These are phyloP conservation scores for Rhodosporidiobolus odoratus DNA, from an alignment of 768 basidiomycete genomes.

Conservation along the genomic window DNA sequence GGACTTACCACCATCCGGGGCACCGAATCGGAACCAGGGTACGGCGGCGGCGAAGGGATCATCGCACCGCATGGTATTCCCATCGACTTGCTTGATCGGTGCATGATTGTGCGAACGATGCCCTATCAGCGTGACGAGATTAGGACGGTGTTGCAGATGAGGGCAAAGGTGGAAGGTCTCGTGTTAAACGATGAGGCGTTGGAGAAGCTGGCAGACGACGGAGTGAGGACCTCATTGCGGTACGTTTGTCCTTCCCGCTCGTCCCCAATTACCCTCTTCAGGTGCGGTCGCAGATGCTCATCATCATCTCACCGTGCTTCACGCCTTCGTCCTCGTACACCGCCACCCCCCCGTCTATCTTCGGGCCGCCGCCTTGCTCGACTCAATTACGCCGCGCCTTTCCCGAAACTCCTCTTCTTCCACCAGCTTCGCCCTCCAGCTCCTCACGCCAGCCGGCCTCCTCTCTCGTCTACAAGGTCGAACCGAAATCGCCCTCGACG, in stretches of 20 bases:
- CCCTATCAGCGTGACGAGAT: constrained; percentile 77
- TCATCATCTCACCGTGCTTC: not conserved
- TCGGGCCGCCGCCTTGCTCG: not conserved
- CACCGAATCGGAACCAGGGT: constrained; percentile 54
- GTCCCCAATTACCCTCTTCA: not conserved
- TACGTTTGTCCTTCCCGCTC: constrained; percentile 1
- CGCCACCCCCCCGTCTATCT: not conserved
- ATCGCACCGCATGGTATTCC: constrained; percentile 89
- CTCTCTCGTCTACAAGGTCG: constrained; percentile 72
- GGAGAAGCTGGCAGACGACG: constrained; percentile 69
- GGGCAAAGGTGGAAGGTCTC: constrained; percentile 80
- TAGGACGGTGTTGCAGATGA: constrained; percentile 73
- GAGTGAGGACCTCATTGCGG: constrained; percentile 40
- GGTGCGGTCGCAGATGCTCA: not conserved
- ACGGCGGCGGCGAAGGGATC: constrained; percentile 57
- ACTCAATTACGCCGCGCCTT: not conserved
- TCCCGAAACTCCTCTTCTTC: not conserved
- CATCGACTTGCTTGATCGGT: constrained; percentile 88
- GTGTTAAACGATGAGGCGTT: constrained; percentile 68
- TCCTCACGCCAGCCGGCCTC: constrained; percentile 85
- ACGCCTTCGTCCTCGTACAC: not conserved
- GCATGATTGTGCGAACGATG: constrained; percentile 88
- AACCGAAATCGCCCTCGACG: constrained; percentile 74
- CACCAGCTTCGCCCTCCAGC: constrained; percentile 76
- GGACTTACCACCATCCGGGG: constrained; percentile 88